A percentile compares a stretch with the other conserved stretches of the same genome.
phyloP scores from a whole-genome alignment of 2,329 filamentous ascomycete species.

The Aspergillus sp. region DNA sequence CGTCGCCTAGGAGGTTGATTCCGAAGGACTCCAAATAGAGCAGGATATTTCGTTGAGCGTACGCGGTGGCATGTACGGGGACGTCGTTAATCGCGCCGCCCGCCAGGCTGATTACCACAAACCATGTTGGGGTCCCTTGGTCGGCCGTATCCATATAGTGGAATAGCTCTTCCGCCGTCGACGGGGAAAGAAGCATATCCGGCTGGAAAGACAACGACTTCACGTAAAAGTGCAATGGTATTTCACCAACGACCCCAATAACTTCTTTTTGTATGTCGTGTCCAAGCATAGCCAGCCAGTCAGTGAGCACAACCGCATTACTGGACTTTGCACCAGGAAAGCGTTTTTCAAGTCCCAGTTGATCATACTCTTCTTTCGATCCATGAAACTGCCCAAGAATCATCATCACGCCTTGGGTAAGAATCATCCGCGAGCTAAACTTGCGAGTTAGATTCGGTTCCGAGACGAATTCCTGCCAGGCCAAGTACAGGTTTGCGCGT shows the following conservation, averaged over 20 bases:
- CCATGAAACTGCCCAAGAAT: conserved; percentile 55
- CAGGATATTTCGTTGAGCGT: conserved; percentile 53
- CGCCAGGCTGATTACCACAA: conserved; percentile 52
- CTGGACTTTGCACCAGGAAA: conserved; percentile 13
- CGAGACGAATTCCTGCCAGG: conserved; percentile 50
- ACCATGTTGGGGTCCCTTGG: conserved; percentile 48
- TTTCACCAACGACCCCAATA: conserved; percentile 23
- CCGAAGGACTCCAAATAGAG: conserved; percentile 55
- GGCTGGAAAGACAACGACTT: conserved; percentile 47
- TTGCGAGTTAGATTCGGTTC: conserved; percentile 49
- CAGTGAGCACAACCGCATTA: conserved; percentile 16
- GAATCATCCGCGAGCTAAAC: conserved; percentile 48
- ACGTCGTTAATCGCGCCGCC: conserved; percentile 52
- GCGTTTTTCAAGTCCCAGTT: conserved; percentile 18
- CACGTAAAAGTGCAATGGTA: conserved; percentile 46
- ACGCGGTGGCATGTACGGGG: conserved; percentile 47
- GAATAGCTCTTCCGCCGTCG: conserved; percentile 42
- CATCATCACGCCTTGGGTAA: conserved; percentile 46
- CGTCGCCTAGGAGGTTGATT: conserved; percentile 36
- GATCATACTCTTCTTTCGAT: conserved; percentile 46
- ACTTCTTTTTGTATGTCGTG: conserved; percentile 17
- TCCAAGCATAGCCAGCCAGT: conserved; percentile 20
- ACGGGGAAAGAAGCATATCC: conserved; percentile 39
- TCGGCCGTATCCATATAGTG: conserved; percentile 41
- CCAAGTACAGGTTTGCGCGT: conserved; percentile 42